A percentile compares a stretch with the other conserved stretches of the same genome.
phyloP scores from a whole-genome alignment of 257 asterid genomes.

The Cynanchum wilfordii region DNA sequence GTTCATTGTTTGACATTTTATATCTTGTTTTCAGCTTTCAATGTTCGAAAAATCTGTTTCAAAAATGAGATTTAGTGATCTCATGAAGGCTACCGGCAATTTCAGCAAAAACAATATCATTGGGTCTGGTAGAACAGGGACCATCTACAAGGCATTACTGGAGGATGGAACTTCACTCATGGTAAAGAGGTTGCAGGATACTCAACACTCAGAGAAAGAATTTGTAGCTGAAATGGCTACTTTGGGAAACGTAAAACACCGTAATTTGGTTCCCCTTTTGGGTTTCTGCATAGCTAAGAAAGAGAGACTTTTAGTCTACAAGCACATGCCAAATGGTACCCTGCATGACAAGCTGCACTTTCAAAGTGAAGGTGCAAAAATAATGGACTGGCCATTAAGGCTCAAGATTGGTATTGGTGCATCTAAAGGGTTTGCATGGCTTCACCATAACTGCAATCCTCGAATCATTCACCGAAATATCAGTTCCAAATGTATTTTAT shows the following conservation, averaged over 20 bases:
- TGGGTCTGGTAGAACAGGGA: conserved; percentile 36
- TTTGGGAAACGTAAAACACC: conserved; percentile 35
- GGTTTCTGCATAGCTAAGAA: conserved; percentile 41
- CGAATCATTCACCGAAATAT: conserved; percentile 39
- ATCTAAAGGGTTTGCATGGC: conserved; percentile 48
- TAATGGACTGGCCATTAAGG: conserved; percentile 35
- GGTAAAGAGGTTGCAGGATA: conserved; percentile 40
- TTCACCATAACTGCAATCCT: conserved; percentile 41
- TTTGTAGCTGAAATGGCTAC: conserved; percentile 39
- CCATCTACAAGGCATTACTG: conserved; percentile 34
- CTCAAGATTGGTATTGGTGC: conserved; percentile 35
- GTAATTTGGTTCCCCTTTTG: conserved; percentile 38
- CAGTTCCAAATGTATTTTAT: conserved; percentile 41
- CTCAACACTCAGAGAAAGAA: conserved; percentile 41
- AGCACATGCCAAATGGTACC: conserved; percentile 37
- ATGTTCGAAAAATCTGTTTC: conserved; percentile 40
- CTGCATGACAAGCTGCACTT: conserved; percentile 32
- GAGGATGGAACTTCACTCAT: conserved; percentile 35
- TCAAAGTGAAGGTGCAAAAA: conserved; percentile 17
- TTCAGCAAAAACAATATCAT: conserved; percentile 36
- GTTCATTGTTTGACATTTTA: not conserved
- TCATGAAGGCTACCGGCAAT: conserved; percentile 36
- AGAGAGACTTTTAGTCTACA: conserved; percentile 40
- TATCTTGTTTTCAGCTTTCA: conserved; percentile 30
- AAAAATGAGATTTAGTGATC: conserved; percentile 42